Percentiles rank a stretch among this genome's conserved stretches.
phyloP scores from a whole-genome alignment of 768 basidiomycete genomes.

The Rossbeevera mucosa region DNA sequence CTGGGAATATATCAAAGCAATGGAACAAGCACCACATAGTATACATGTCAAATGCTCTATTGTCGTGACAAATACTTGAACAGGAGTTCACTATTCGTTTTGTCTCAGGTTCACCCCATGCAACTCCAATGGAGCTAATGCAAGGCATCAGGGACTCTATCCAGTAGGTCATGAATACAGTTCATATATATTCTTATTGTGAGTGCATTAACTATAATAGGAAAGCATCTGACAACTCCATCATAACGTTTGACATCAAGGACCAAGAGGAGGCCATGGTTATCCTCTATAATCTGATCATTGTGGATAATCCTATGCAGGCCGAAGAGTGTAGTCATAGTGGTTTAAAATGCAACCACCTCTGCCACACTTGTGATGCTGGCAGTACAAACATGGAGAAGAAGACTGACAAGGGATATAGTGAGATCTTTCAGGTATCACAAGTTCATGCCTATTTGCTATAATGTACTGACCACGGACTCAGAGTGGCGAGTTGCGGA shows the following conservation, averaged over 20 bases:
- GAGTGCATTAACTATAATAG: neutral
- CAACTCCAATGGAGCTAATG: constrained; percentile 26
- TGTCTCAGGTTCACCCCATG: constrained; percentile 32
- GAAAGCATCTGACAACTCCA: constrained; percentile 2
- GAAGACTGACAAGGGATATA: constrained; percentile 24
- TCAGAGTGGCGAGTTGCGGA: constrained; percentile 5
- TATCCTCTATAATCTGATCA: constrained; percentile 19
- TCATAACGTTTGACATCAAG: constrained; percentile 24
- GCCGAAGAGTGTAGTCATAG: constrained; percentile 32
- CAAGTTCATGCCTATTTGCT: too few relatives aligned
- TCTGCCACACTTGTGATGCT: constrained; percentile 32
- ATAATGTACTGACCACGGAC: too few relatives aligned
- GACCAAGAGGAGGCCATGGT: constrained; percentile 20
- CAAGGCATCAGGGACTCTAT: constrained; percentile 8
- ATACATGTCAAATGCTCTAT: constrained; percentile 31
- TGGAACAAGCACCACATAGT: constrained; percentile 35
- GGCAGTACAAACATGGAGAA: constrained; percentile 26
- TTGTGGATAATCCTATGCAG: constrained; percentile 37
- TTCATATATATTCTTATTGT: neutral
- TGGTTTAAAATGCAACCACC: constrained; percentile 30
- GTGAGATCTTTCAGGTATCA: constrained; percentile 13
- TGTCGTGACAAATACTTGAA: constrained; percentile 30
- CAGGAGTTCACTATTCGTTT: constrained; percentile 30
- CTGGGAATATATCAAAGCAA: constrained; percentile 33
- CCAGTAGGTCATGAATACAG: constrained; percentile 6